Percentiles rank a stretch among this genome's conserved stretches.
These are phyloP conservation scores for Cutaneotrichosporon sp. DNA, from an alignment of 1,284 basidiomycete species.

Conservation along the genomic window DNA sequence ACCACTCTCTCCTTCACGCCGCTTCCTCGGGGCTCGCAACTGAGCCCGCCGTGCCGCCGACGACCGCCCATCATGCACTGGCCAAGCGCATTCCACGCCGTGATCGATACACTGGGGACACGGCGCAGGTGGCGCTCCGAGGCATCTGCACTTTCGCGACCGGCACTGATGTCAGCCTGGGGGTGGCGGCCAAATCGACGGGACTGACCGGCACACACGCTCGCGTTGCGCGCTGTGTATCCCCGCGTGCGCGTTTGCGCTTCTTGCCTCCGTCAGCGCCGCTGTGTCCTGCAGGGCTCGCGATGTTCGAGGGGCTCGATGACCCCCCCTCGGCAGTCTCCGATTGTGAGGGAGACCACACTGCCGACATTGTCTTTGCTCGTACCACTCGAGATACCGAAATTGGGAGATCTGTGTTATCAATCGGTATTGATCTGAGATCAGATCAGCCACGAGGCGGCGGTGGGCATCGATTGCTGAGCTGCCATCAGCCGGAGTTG, in stretches of 20 bases:
- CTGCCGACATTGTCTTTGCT: too few species aligned
- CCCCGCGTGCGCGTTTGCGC: neutral
- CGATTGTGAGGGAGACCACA: too few species aligned
- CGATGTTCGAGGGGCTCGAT: too few species aligned
- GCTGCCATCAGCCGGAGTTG: too few species aligned
- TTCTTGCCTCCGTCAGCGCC: neutral
- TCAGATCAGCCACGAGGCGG: too few species aligned
- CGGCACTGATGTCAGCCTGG: conserved; percentile 24
- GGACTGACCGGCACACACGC: neutral
- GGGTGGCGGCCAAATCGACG: too few species aligned
- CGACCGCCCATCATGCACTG: conserved; percentile 25
- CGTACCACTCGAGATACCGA: too few species aligned
- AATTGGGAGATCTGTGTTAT: too few species aligned
- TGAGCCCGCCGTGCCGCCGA: neutral
- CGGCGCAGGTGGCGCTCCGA: conserved; percentile 19
- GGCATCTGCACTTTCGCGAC: conserved; percentile 25
- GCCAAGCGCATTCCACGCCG: conserved; percentile 22
- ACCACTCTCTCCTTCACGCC: neutral
- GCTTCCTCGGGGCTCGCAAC: conserved; percentile 11
- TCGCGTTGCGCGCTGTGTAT: neutral
- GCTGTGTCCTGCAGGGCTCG: neutral
- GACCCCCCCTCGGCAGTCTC: too few species aligned
- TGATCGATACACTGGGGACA: conserved; percentile 26
- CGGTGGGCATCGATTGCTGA: too few species aligned
- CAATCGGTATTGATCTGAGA: too few species aligned